These are phyloP conservation scores for Xylariaceae sp. DNA, from an alignment of 2,329 filamentous ascomycete genomes.

Conservation along the genomic window DNA sequence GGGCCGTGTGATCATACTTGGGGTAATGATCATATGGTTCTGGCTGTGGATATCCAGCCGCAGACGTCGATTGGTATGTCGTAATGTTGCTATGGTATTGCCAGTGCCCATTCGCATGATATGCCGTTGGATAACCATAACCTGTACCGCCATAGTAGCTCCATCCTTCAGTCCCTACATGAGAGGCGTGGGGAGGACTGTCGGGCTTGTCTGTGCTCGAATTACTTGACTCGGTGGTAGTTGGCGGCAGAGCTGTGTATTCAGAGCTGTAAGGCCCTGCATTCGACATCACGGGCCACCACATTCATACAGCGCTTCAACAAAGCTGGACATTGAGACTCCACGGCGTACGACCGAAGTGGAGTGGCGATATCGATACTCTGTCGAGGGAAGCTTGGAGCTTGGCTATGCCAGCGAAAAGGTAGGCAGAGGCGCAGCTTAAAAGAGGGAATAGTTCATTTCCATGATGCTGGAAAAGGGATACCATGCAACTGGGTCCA, in stretches of 20 bases:
- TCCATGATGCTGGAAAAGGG: too few relatives aligned
- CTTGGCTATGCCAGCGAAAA: too few relatives aligned
- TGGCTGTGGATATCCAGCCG: background rate
- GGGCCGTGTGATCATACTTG: background rate
- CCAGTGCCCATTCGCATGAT: constrained; percentile 7
- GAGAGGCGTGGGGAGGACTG: constrained; percentile 7
- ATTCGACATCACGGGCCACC: constrained; percentile 15
- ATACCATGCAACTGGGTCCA: too few relatives aligned
- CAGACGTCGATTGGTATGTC: background rate
- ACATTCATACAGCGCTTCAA: constrained; percentile 12
- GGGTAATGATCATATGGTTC: background rate
- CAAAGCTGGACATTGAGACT: constrained; percentile 10
- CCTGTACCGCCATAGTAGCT: constrained; percentile 1
- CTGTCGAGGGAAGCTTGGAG: too few relatives aligned
- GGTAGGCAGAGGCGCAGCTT: too few relatives aligned
- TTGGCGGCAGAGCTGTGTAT: constrained; percentile 12
- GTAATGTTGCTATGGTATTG: constrained; percentile 4
- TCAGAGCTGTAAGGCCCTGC: constrained; percentile 12
- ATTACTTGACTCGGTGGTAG: constrained; percentile 4
- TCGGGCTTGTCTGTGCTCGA: constrained; percentile 3
- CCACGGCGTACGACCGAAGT: background rate
- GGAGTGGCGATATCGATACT: too few relatives aligned
- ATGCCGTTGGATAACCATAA: constrained; percentile 1
- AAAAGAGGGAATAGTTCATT: too few relatives aligned
- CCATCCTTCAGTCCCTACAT: constrained; percentile 7